These are phyloP conservation scores for Hypoxylon perforatum DNA, from an alignment of 495 filamentous ascomycete genomes.

Conservation along the genomic window DNA sequence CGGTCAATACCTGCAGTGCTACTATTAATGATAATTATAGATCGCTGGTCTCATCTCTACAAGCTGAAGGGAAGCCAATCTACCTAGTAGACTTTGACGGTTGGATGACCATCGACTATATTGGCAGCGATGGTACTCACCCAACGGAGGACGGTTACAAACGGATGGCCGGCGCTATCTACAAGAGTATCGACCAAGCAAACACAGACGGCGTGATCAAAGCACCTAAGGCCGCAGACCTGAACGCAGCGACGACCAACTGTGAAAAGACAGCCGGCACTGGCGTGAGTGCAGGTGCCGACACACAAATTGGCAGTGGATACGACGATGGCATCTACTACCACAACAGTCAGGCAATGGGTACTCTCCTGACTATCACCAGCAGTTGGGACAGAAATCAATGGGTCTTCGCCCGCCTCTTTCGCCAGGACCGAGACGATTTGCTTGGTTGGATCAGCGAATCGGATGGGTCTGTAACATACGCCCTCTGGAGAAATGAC, in stretches of 20 bases:
- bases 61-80: too few species aligned
- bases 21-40: too few species aligned
- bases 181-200: constrained; percentile 32
- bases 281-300: constrained; percentile 28
- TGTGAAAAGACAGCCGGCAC: not conserved
- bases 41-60: too few species aligned
- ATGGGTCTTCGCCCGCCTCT: constrained; percentile 37
- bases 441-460: constrained; percentile 19
- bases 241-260: not conserved
- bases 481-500: not conserved
- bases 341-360: constrained; percentile 16
- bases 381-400: constrained; percentile 31
- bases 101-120: too few species aligned
- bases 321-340: constrained; percentile 25
- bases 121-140: constrained; percentile 11
- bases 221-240: not conserved
- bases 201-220: not conserved
- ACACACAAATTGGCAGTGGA: constrained; percentile 11
- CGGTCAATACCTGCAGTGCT: too few species aligned
- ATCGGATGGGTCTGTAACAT: constrained; percentile 29
- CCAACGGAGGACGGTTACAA: constrained; percentile 39
- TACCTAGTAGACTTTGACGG: too few species aligned
- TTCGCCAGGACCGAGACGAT: constrained; percentile 34
- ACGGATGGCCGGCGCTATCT: constrained; percentile 55
- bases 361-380: not conserved